Base-by-base conservation (phyloP, 495 filamentous ascomycete genomes). In the Lophium mytilinum region DNA sequence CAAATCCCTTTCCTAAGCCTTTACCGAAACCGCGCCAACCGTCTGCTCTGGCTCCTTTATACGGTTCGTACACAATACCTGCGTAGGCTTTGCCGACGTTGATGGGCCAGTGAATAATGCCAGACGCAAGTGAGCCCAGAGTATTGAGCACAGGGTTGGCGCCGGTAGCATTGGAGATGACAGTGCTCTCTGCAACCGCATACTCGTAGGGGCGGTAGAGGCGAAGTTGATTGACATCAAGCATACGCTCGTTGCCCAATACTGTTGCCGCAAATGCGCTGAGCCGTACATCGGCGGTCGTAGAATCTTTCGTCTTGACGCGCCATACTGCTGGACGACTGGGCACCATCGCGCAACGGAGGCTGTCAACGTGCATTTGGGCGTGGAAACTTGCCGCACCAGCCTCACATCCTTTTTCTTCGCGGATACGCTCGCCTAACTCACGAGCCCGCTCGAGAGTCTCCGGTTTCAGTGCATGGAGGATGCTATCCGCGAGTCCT, bases 311-410 rank as follows among this genome's bases (percentile, higher is more conserved):
- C 19, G 83, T 78, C 58, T 80, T 82, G 4, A 90, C 66, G 19
- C 82, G 75, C 86, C 87, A 94, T 0, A 83, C 81, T 2, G 88
- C 88, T 12, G 80, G 78, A 15, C 82, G 78, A 53, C 73, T 75
- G 0, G 85, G 87, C 33, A 80, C 78, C 9, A 91, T 64, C 0
- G 76, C 70, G 68, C 88, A 94, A 55, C 81, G 74, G 50, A 92
- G 53, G 10, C 66, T 62, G 34, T 85, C 77, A 3, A 82, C 62
- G 39, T 86, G 71, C 4, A 93, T 69, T 52, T 83, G 81, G 12
- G 79, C 75, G 61, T 91, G 85, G 60, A 94, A 91, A 57, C 76
- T 81, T 57, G 81, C 74, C 0, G 81, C 85, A 11, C 83, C 87
- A 35, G 78, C 71, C 43, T 82, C 75, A 14, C 76, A 73, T 0